Conservation (phyloP, 345 rosid genomes). For the Eucalyptus erythrocorys region DNA sequence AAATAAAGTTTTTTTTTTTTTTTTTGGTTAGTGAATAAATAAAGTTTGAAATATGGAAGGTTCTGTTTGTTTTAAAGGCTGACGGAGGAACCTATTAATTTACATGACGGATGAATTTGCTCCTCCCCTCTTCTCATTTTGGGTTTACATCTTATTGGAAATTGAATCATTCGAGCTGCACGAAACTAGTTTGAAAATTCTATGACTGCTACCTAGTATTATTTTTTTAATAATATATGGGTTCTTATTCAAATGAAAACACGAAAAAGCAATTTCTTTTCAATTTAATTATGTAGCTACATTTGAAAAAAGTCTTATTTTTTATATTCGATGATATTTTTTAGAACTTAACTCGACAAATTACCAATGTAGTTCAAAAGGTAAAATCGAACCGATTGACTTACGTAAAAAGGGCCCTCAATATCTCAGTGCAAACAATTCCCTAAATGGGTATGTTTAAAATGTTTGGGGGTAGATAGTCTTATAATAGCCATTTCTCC, state of each 20-base stretch:
- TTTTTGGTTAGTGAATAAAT: neutral
- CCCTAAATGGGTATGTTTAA: neutral
- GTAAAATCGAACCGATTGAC: neutral
- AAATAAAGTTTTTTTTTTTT: neutral
- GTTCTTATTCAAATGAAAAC: neutral
- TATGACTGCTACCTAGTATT: accelerated
- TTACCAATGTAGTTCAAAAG: neutral
- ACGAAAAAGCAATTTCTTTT: accelerated
- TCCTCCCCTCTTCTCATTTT: neutral
- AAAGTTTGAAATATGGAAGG: neutral
- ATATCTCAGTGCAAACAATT: neutral
- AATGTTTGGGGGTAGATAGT: neutral
- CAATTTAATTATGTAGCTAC: neutral
- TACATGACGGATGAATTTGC: neutral
- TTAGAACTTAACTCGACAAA: neutral
- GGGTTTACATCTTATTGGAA: accelerated
- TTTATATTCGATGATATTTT: accelerated
- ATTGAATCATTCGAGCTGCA: accelerated
- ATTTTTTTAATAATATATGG: neutral
- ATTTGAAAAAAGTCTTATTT: neutral
- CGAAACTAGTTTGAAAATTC: neutral
- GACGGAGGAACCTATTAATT: neutral
- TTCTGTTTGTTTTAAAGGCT: neutral
- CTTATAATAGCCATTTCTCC: neutral
- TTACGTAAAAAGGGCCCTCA: accelerated